Evolutionary conservation across 768 basidiomycete genomes (phyloP), one percentile per base, ranked within the genome.

Genomic region (Boletellus emodensis): DNA sequence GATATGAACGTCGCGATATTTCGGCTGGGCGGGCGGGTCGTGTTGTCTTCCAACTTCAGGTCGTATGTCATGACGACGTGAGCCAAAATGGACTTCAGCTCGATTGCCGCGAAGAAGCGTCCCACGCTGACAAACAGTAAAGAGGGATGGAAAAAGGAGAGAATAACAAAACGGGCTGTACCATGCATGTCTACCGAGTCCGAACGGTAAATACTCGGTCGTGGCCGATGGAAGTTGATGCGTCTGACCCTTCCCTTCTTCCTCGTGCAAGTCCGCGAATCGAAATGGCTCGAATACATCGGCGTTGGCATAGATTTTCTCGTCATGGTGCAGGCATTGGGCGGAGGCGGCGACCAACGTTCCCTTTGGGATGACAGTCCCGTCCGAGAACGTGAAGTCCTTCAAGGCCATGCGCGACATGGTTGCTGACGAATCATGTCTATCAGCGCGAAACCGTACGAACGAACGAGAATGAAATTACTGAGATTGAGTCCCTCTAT

Each of bases 201-300:
- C 75, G 58, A 77, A 78, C 1, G 65, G 47, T 14, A 74, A 42
- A 51, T 63, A 74, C 10, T 54, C 61, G 40, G 35, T 63, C 28
- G 61, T 57, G 0, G 72, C 68, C 5, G 70, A 62, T 30, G 65
- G 62, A 40, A 71, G 65, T 46, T 68, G 70, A 49, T 71, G 56
- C 51, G 67, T 72, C 4, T 49, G 46, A 9, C 47, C 52, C 18
- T 72, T 69, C 1, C 55, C 70, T 2, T 67, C 61, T 18, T 51
- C 53, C 12, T 74, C 67, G 40, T 66, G 55, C 54, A 70, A 6
- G 10, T 18, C 3, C 2, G 35, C 35, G 33, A 60, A 61, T 26
- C 55, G 55, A 20, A 56, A 61, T 0, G 73, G 73, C 26, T 79
- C 71, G 53, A 82, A 75, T 9, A 48, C 58, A 13, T 63, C 15